These are phyloP conservation scores for Fraxinus velutina DNA, from an alignment of 305 asterid genomes.

Conservation along the genomic window DNA sequence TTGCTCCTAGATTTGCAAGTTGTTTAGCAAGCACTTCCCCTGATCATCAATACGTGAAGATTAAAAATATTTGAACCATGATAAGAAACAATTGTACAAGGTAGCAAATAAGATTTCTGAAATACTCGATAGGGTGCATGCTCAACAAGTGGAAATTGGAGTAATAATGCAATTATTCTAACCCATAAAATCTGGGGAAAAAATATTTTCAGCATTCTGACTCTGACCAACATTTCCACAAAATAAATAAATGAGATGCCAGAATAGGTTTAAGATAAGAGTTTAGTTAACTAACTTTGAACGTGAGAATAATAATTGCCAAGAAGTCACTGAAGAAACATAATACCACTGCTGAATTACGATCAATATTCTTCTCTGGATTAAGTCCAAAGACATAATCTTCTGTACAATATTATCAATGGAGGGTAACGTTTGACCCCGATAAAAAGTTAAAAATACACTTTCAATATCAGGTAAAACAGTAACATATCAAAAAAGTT, in stretches of 20 bases:
- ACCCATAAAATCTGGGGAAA: background rate
- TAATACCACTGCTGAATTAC: background rate
- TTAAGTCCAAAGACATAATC: background rate
- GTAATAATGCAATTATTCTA: background rate
- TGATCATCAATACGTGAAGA: conserved; percentile 30
- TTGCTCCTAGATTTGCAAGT: conserved; percentile 87
- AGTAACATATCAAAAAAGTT: background rate
- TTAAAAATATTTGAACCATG: conserved; percentile 8
- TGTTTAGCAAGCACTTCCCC: conserved; percentile 91
- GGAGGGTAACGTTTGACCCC: background rate
- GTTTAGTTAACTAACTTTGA: background rate
- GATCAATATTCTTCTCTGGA: background rate
- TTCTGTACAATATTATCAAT: background rate
- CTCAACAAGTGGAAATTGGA: background rate
- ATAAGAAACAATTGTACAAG: background rate
- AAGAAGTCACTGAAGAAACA: background rate
- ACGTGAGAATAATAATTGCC: background rate
- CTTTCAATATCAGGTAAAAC: background rate
- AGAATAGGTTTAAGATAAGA: background rate
- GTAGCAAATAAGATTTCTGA: background rate
- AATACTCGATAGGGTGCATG: background rate
- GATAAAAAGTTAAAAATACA: background rate
- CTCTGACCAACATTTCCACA: background rate
- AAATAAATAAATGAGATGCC: background rate
- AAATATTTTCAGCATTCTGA: background rate